Percentiles rank a stretch among this genome's conserved stretches.
phyloP scores from a whole-genome alignment of 768 basidiomycete species.

The Suillus lakei region DNA sequence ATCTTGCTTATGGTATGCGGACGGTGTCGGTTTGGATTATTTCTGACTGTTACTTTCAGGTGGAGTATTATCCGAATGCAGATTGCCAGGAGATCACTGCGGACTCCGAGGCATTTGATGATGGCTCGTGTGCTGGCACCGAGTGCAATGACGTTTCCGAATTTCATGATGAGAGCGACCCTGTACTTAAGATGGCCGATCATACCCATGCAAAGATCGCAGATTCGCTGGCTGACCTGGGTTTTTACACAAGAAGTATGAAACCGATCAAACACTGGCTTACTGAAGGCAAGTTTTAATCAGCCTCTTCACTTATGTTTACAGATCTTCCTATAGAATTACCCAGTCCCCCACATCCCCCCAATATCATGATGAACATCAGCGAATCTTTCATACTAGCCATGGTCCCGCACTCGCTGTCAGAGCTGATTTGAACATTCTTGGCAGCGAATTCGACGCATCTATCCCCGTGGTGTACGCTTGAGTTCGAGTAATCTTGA shows the following conservation, averaged over 20 bases:
- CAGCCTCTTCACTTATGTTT: not conserved
- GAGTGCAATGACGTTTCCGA: conserved; percentile 25
- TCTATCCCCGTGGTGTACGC: conserved; percentile 63
- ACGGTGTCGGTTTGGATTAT: not conserved
- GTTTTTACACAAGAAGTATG: conserved; percentile 66
- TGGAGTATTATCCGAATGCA: conserved; percentile 55
- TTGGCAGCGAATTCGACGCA: conserved; percentile 51
- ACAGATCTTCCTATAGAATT: conserved; percentile 12
- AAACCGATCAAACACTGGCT: conserved; percentile 62
- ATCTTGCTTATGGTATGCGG: conserved; percentile 60
- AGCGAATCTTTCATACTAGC: conserved; percentile 53
- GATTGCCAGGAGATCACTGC: not conserved
- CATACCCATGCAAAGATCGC: conserved; percentile 42
- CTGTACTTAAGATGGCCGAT: not conserved
- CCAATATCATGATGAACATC: conserved; percentile 62
- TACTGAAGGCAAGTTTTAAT: conserved; percentile 34
- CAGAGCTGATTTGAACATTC: conserved; percentile 48
- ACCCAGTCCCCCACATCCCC: conserved; percentile 25
- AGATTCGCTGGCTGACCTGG: conserved; percentile 56
- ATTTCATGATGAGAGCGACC: conserved; percentile 19
- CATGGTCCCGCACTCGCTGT: conserved; percentile 42
- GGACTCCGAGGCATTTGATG: conserved; percentile 12
- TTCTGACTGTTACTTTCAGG: conserved; percentile 36
- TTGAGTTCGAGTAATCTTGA: conserved; percentile 59
- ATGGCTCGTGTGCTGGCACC: not conserved